phyloP scores from a whole-genome alignment of 768 basidiomycete genomes.

The Tephrocybe sp. region DNA sequence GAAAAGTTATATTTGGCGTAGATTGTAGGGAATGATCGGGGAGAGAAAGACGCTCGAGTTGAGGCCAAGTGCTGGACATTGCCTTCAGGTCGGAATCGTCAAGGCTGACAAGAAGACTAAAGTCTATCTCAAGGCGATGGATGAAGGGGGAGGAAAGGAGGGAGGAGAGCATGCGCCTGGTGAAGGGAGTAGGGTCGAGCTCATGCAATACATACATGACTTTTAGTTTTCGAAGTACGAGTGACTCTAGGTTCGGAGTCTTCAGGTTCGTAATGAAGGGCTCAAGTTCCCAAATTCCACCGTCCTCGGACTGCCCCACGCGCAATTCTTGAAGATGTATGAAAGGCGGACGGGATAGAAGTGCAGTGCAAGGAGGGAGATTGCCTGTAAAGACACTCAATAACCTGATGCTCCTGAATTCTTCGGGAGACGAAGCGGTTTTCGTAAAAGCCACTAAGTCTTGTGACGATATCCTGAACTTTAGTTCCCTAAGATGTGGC shows the following conservation, averaged over 20 bases:
- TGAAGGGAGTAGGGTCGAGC: background rate
- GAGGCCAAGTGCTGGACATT: background rate
- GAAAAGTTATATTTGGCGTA: no score
- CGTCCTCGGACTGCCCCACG: background rate
- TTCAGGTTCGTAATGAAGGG: background rate
- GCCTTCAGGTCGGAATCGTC: no score
- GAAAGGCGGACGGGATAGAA: background rate
- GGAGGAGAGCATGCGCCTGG: background rate
- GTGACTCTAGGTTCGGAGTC: background rate
- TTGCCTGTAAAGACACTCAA: background rate
- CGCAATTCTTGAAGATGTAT: background rate
- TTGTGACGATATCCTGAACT: background rate
- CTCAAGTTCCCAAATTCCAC: background rate
- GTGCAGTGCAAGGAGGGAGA: background rate
- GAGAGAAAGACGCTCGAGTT: no score
- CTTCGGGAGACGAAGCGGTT: background rate
- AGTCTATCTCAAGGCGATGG: no score
- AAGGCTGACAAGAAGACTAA: no score
- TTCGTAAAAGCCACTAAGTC: slow-evolving; percentile 2
- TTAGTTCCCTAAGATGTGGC: slow-evolving; percentile 1
- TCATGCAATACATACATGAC: background rate
- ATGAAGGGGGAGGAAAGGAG: background rate
- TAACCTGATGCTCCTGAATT: background rate
- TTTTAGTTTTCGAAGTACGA: background rate
- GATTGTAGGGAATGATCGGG: no score